phyloP scores from a whole-genome alignment of 1,284 basidiomycete genomes.

The Blastosporella zonata region DNA sequence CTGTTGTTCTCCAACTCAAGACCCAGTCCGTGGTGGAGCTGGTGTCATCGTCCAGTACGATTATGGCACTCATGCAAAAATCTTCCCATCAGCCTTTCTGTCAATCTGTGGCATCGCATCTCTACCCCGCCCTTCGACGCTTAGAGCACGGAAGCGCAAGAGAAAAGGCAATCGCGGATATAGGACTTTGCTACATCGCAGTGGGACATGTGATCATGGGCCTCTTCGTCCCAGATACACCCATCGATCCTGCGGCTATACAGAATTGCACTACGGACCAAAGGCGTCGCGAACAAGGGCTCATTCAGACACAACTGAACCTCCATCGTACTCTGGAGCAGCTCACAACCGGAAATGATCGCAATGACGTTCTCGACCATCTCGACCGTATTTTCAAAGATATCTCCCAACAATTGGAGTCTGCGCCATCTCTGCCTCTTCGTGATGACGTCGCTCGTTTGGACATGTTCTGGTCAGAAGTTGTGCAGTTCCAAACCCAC shows the following conservation, averaged over 20 bases:
- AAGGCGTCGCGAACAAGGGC: conserved; percentile 42
- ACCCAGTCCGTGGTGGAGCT: conserved; percentile 5
- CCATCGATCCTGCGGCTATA: conserved; percentile 84
- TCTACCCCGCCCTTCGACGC: conserved; percentile 9
- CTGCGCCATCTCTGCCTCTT: conserved; percentile 27
- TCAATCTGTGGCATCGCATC: conserved; percentile 16
- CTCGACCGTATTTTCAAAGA: conserved; percentile 40
- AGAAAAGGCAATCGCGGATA: background rate
- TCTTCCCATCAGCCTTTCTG: conserved; percentile 22
- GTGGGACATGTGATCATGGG: conserved; percentile 59
- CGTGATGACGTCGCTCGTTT: conserved; percentile 58
- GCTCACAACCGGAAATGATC: conserved; percentile 57
- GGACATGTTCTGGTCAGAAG: conserved; percentile 81
- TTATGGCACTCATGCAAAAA: conserved; percentile 24
- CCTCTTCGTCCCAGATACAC: conserved; percentile 83
- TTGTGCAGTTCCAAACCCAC: conserved; percentile 66
- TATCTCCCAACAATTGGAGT: conserved; percentile 25
- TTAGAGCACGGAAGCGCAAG: background rate
- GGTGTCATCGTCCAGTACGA: conserved; percentile 15
- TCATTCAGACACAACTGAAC: conserved; percentile 51
- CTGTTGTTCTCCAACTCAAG: conserved; percentile 12
- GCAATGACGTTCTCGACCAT: conserved; percentile 48
- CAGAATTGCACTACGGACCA: conserved; percentile 55
- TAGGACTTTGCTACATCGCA: conserved; percentile 34
- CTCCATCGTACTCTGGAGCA: conserved; percentile 61